Conservation (phyloP, 2,329 filamentous ascomycete genomes). For the Arthrobotrys sinensis region DNA sequence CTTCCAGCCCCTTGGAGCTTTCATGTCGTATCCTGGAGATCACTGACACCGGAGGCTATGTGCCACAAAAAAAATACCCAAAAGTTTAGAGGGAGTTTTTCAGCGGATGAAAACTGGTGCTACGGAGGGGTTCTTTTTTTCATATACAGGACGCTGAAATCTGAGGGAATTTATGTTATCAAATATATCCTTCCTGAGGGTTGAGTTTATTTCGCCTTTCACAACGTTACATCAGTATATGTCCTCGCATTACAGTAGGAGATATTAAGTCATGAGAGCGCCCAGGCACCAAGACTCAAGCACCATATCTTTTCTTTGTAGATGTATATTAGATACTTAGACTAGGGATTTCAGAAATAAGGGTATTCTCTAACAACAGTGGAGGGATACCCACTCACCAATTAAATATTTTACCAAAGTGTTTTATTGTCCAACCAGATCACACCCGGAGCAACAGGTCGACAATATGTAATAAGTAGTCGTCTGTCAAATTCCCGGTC, state of each 20-base stretch:
- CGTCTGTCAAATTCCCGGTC: too few relatives aligned
- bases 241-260: neutral
- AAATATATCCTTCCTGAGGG: slow-evolving; percentile 13
- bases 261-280: neutral
- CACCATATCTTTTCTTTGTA: slow-evolving; percentile 32
- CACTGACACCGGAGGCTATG: slow-evolving; percentile 27
- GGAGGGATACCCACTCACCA: neutral
- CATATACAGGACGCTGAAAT: neutral
- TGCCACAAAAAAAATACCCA: slow-evolving; percentile 30
- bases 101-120: slow-evolving; percentile 19
- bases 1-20: slow-evolving; percentile 4
- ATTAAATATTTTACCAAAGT: neutral
- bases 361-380: slow-evolving; percentile 5
- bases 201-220: neutral
- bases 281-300: neutral
- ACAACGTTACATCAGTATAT: neutral
- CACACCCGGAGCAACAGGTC: neutral
- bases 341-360: neutral
- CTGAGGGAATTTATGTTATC: neutral
- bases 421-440: neutral
- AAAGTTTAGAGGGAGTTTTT: slow-evolving; percentile 42
- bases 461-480: too few relatives aligned
- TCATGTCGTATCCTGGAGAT: slow-evolving; percentile 54
- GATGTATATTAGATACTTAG: slow-evolving; percentile 29
- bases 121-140: slow-evolving; percentile 18